Evolutionary conservation across 1,139 yeast species (phyloP), one percentile per base, ranked within the genome.

Genomic region (Magnusiomyces ingens): DNA sequence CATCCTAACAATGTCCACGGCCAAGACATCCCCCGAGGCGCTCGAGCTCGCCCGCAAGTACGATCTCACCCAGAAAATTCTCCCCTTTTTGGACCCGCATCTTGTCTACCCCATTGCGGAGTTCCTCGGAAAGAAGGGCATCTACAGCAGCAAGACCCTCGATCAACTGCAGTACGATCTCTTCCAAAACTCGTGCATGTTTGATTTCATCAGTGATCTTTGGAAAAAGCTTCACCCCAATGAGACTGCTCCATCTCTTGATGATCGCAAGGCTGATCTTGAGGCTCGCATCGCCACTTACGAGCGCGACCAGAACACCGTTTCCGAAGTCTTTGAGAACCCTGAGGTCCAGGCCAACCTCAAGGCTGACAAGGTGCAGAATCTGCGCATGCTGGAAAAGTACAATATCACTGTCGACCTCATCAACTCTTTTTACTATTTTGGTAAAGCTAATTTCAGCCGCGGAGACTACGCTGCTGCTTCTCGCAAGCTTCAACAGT

Each of bases 401-500:
- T 75, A 77, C 61, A 73, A 73, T 18, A 62, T 79, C 59, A 73
- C 78, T 22, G 76, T 75, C 55, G 74, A 72, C n/a, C 73, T 75
- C 63, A 77, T 80, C 57, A 69, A 76, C 59, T 75, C 73, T 55
- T 67, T 80, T 45, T 80, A 77, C 65, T 75, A 77, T 58, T 78
- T 75, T 64, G 85, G 84, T 51, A 80, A 79, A 64, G 74, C 78
- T 61, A 82, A 79, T 64, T 80, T 78, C 67, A 78, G 78, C 67
- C 73, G 81, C 63, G 85, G 85, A 59, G 79, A 79, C 61, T 80
- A 80, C 65, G 76, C 72, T 50, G 74, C 77, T 68, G 82, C 84
- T 12, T 72, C 80, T 26, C 84, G 80, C 62, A 69, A 79, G 57
- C 67, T 80, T 56, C 76, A 75, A 61, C 81, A 78, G 64, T 80